phyloP scores from a whole-genome alignment of 305 asterid species.

The Fraxinus nigra region DNA sequence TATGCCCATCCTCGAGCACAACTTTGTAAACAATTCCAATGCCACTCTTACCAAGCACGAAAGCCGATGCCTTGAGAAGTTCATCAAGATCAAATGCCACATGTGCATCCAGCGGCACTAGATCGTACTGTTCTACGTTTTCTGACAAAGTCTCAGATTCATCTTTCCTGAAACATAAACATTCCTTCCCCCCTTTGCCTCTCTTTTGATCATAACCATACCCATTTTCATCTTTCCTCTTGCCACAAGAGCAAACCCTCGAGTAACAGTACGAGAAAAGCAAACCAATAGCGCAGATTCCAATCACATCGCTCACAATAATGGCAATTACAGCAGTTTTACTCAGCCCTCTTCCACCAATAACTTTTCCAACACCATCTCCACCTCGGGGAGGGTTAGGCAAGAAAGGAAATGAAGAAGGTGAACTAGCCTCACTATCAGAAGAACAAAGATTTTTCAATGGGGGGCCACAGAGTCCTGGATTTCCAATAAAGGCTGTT shows the following conservation, averaged over 20 bases:
- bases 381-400: constrained; percentile 55
- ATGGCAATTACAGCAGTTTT: constrained; percentile 58
- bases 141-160: constrained; percentile 87
- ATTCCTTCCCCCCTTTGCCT: constrained; percentile 51
- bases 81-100: constrained; percentile 83
- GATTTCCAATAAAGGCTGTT: constrained; percentile 89
- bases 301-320: constrained; percentile 71
- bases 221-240: constrained; percentile 39
- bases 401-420: constrained; percentile 58
- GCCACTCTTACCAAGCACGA: constrained; percentile 85
- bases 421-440: constrained; percentile 50
- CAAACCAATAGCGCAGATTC: constrained; percentile 80
- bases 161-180: constrained; percentile 79
- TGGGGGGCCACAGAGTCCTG: constrained; percentile 88
- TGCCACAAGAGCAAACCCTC: constrained; percentile 48
- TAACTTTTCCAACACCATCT: constrained; percentile 21
- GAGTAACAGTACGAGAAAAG: constrained; percentile 81
- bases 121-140: constrained; percentile 67
- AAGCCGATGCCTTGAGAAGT: constrained; percentile 90
- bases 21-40: constrained; percentile 85
- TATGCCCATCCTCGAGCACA: constrained; percentile 77
- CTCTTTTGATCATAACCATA: constrained; percentile 54
- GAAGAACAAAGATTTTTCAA: constrained; percentile 65
- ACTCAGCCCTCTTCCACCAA: constrained; percentile 52
- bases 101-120: constrained; percentile 63